Percentiles rank a stretch among this genome's conserved stretches.
These are phyloP conservation scores for Cyberlindnera suaveolens DNA, from an alignment of 805 yeast species.

Conservation along the genomic window DNA sequence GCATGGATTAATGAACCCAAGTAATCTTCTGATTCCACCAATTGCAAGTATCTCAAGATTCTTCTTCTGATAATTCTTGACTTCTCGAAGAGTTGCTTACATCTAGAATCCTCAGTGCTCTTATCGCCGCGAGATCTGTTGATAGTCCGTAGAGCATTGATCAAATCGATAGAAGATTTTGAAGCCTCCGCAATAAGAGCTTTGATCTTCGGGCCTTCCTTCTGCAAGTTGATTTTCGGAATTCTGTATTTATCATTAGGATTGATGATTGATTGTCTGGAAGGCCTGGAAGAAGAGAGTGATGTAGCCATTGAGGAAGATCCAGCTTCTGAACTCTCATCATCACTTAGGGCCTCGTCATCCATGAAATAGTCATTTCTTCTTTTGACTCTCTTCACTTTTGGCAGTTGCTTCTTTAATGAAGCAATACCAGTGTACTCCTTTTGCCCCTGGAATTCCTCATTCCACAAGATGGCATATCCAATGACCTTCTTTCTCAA, in stretches of 20 bases:
- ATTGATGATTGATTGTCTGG: conserved; percentile 6
- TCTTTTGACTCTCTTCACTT: conserved; percentile 16
- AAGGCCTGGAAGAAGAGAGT: conserved; percentile 11
- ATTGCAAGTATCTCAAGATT: conserved; percentile 75
- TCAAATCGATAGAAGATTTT: conserved; percentile 63
- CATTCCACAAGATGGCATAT: conserved; percentile 63
- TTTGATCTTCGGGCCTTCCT: conserved; percentile 69
- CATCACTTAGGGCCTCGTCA: conserved; percentile 38
- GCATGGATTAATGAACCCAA: conserved; percentile 85
- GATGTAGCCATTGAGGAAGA: background rate
- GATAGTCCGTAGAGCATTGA: conserved; percentile 45
- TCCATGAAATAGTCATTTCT: conserved; percentile 36
- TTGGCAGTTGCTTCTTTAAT: conserved; percentile 41
- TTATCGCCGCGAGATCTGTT: conserved; percentile 39
- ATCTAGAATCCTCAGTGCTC: conserved; percentile 58
- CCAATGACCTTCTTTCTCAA: conserved; percentile 43
- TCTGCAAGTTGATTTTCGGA: conserved; percentile 60
- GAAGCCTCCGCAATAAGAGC: conserved; percentile 68
- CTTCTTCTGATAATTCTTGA: conserved; percentile 73
- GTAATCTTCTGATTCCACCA: conserved; percentile 77
- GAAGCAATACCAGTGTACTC: conserved; percentile 43
- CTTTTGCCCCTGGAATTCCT: conserved; percentile 42
- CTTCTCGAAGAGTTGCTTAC: conserved; percentile 62
- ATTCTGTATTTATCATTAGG: conserved; percentile 48
- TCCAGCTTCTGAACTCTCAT: conserved; percentile 17